Evolutionary conservation across 441 rosid species (phyloP).

Genomic region (Iberis amara): DNA sequence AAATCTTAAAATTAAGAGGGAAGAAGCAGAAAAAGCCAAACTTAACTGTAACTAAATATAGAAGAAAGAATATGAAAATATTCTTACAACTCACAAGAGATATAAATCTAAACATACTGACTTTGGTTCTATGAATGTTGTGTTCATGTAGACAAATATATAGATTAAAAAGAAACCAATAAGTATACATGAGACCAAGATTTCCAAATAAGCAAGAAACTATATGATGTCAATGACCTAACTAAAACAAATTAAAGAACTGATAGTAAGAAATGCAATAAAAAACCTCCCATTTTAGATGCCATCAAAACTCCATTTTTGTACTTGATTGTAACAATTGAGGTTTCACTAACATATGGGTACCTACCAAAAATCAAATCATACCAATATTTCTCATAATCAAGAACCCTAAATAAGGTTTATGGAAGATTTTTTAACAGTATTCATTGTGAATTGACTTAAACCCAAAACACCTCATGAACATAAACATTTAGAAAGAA

Average conservation of each 20-base stretch:
- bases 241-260: too few species aligned
- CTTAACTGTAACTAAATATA: background rate
- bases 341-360: constrained; percentile 88
- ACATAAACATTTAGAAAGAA: too few species aligned
- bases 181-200: too few species aligned
- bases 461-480: too few species aligned
- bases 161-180: too few species aligned
- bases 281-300: constrained; percentile 87
- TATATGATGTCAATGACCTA: too few species aligned
- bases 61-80: background rate
- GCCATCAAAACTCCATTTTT: constrained; percentile 94
- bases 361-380: constrained; percentile 40
- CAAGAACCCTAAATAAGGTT: constrained; percentile 1
- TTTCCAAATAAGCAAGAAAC: background rate
- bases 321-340: constrained; percentile 83
- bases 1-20: background rate
- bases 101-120: background rate
- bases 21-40: background rate
- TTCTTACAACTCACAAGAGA: too few species aligned
- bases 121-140: too few species aligned
- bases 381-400: constrained; percentile 6
- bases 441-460: constrained; percentile 43
- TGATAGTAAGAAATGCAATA: background rate
- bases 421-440: constrained; percentile 31
- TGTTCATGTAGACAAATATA: too few species aligned